Conservation (phyloP, 139 green algal species). For the Picochlorum sp. region DNA sequence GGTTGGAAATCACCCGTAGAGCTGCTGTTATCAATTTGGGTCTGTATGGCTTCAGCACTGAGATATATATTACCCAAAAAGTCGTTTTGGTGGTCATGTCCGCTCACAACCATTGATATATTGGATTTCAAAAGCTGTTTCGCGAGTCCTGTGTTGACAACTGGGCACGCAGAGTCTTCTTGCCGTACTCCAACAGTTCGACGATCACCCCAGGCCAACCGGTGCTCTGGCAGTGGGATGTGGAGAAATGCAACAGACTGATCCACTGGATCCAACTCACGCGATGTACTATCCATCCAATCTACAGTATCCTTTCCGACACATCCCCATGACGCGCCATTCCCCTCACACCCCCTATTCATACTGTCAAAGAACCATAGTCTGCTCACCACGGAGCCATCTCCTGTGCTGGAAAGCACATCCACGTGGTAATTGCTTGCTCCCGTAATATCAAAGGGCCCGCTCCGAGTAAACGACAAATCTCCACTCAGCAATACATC, state of each 20-base stretch:
- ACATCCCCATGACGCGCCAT: constrained; percentile 29
- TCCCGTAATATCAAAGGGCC: constrained; percentile 5
- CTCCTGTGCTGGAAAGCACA: neutral
- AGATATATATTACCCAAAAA: constrained; percentile 13
- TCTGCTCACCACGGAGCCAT: constrained; percentile 1
- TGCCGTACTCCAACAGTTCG: constrained; percentile 5
- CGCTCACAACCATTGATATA: constrained; percentile 18
- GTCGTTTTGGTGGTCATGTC: constrained; percentile 41
- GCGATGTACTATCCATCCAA: constrained; percentile 10
- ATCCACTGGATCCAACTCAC: constrained; percentile 7
- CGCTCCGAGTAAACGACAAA: constrained; percentile 18
- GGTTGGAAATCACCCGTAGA: neutral
- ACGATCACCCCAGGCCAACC: neutral
- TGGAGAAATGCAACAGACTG: constrained; percentile 33
- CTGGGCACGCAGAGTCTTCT: constrained; percentile 25
- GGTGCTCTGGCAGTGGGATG: constrained; percentile 28
- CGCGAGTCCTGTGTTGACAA: constrained; percentile 21
- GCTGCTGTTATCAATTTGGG: neutral
- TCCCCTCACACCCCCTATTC: constrained; percentile 19
- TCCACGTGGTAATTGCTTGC: constrained; percentile 37
- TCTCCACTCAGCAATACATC: constrained; percentile 1
- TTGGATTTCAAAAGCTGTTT: neutral
- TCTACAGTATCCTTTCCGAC: constrained; percentile 15
- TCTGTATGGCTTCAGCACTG: neutral
- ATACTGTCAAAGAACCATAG: constrained; percentile 40